phyloP scores from a whole-genome alignment of 768 basidiomycete species.

The Pulveroboletus sp. region DNA sequence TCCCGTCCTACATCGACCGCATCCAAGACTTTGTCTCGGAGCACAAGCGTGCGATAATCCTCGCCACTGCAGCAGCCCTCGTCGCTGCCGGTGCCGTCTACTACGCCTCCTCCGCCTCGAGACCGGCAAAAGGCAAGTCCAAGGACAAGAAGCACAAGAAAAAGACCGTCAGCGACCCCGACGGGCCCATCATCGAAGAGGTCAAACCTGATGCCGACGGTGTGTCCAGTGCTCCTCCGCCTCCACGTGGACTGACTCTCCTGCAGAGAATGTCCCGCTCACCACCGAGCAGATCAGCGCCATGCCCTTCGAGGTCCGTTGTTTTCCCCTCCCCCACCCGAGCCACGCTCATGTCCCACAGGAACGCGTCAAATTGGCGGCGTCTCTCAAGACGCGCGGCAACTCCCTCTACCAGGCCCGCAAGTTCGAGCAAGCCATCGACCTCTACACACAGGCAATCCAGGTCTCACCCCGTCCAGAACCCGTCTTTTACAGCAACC shows the following conservation, averaged over 20 bases:
- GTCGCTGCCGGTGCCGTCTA: slow-evolving; percentile 71
- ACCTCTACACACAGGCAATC: slow-evolving; percentile 73
- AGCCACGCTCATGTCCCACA: slow-evolving; percentile 28
- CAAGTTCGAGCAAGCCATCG: slow-evolving; percentile 55
- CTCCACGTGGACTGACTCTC: slow-evolving; percentile 1
- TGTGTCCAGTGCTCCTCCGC: slow-evolving; percentile 12
- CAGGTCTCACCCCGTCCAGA: slow-evolving; percentile 72
- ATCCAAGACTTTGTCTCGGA: slow-evolving; percentile 67
- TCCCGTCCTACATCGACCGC: slow-evolving; percentile 50
- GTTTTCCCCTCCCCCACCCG: slow-evolving; percentile 8
- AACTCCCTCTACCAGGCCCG: slow-evolving; percentile 65
- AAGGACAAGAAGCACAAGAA: slow-evolving; percentile 50
- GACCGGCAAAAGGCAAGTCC: slow-evolving; percentile 42
- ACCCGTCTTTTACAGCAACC: slow-evolving; percentile 94
- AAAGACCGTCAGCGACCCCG: slow-evolving; percentile 50
- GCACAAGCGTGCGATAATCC: slow-evolving; percentile 70
- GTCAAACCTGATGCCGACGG: slow-evolving; percentile 42
- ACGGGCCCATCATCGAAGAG: slow-evolving; percentile 83
- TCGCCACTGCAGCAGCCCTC: slow-evolving; percentile 69
- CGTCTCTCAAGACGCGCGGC: slow-evolving; percentile 64
- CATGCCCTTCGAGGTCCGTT: slow-evolving; percentile 54
- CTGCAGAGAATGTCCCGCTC: slow-evolving; percentile 40
- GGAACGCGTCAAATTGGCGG: slow-evolving; percentile 65
- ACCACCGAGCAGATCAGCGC: slow-evolving; percentile 53
- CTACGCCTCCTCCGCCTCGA: slow-evolving; percentile 49